Evolutionary conservation across 169 alveolate genomes (phyloP).

Genomic region (Theileria sp.): DNA sequence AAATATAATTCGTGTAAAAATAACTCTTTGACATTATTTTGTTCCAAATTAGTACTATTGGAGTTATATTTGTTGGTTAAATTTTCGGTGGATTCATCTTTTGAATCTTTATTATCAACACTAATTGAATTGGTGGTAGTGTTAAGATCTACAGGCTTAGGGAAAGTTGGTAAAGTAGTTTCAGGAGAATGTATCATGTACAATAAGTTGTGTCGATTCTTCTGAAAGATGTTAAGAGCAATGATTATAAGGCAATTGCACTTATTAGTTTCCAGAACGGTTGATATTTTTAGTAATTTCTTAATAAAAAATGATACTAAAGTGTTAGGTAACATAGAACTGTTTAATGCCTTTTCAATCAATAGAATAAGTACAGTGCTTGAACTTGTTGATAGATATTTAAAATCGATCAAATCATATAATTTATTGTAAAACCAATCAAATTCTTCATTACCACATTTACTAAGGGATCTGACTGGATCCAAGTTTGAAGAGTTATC

Average conservation of each 20-base stretch:
- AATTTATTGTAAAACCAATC: slow-evolving; percentile 30
- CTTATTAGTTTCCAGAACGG: slow-evolving; percentile 20
- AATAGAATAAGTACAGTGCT: slow-evolving; percentile 18
- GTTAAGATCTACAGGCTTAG: background rate
- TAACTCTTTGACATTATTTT: background rate
- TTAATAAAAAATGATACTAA: slow-evolving; percentile 41
- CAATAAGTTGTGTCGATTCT: slow-evolving; percentile 31
- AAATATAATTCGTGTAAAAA: slow-evolving; percentile 49
- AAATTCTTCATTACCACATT: background rate
- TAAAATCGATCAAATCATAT: slow-evolving; percentile 11
- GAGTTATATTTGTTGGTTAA: slow-evolving; percentile 1
- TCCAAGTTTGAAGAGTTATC: background rate
- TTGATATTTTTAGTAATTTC: slow-evolving; percentile 35
- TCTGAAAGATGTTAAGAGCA: slow-evolving; percentile 32
- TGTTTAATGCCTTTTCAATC: slow-evolving; percentile 35
- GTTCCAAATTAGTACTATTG: background rate
- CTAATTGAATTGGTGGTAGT: slow-evolving; percentile 2
- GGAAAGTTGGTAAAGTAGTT: background rate
- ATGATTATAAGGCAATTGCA: slow-evolving; percentile 35
- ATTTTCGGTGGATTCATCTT: background rate
- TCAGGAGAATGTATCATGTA: background rate
- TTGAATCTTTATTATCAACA: background rate
- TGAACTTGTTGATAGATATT: slow-evolving; percentile 16
- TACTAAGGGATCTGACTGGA: background rate
- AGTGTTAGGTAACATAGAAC: slow-evolving; percentile 46